A percentile compares a stretch with the other conserved stretches of the same genome.
Evolutionary conservation across 371 early-diverging fungal species (phyloP).

Genomic region (Apophysomyces trapeziformis): DNA sequence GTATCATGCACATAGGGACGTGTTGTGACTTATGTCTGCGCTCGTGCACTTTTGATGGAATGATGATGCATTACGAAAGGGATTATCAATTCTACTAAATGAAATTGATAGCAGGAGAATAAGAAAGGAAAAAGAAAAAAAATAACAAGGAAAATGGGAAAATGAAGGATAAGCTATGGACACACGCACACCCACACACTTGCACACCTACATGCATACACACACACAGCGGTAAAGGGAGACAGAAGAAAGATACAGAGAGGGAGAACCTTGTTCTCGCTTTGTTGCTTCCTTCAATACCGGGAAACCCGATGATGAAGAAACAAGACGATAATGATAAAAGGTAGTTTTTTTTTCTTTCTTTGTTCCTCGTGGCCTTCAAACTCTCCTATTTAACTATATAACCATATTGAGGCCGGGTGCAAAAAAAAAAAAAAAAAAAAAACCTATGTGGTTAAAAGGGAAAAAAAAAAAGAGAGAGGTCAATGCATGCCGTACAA

Average conservation of each 20-base stretch:
- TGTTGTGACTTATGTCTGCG: constrained; percentile 19
- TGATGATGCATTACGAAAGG: constrained; percentile 2
- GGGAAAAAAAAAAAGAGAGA: not conserved
- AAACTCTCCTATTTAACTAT: not conserved
- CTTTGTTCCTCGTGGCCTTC: too few relatives aligned
- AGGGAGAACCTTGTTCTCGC: too few relatives aligned
- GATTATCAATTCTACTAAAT: not conserved
- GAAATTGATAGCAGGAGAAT: constrained; percentile 1
- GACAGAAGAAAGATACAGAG: too few relatives aligned
- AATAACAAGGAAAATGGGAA: not conserved
- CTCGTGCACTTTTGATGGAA: constrained; percentile 24
- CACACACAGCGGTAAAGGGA: too few relatives aligned
- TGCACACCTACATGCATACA: too few relatives aligned
- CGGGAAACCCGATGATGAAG: too few relatives aligned
- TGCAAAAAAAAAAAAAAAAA: too few relatives aligned
- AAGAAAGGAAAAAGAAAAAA: constrained; percentile 1
- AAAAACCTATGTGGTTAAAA: not conserved
- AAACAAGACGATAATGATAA: too few relatives aligned
- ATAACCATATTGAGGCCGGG: not conserved
- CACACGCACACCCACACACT: too few relatives aligned
- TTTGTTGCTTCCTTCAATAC: too few relatives aligned
- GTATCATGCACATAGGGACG: not conserved
- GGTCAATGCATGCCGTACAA: not conserved
- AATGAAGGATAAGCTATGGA: too few relatives aligned
- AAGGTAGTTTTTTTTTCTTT: too few relatives aligned